phyloP scores from a whole-genome alignment of 2,329 filamentous ascomycete species.

The Helminthosporium solani region DNA sequence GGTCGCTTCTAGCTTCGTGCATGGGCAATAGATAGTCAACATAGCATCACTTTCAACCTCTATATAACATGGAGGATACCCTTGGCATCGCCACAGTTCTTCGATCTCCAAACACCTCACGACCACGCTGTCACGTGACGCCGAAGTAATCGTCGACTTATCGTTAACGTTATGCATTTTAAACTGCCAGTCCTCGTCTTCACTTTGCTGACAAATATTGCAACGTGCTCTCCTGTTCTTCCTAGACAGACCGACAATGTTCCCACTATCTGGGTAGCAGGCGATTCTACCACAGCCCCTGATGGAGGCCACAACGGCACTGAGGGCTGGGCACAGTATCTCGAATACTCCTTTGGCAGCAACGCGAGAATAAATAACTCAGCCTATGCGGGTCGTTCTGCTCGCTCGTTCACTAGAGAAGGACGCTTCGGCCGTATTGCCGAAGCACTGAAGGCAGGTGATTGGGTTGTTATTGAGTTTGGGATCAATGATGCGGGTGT shows the following conservation, averaged over 20 bases:
- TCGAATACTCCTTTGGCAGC: conserved; percentile 52
- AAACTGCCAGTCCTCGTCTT: background rate
- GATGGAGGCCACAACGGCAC: conserved; percentile 43
- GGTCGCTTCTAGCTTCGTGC: no score
- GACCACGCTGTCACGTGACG: background rate
- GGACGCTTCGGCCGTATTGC: conserved; percentile 61
- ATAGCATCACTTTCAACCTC: background rate
- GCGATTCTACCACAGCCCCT: conserved; percentile 61
- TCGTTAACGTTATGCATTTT: background rate
- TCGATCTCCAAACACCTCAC: background rate
- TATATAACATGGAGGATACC: background rate
- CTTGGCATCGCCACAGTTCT: background rate
- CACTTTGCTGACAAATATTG: background rate
- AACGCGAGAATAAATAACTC: conserved; percentile 56
- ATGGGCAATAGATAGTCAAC: no score
- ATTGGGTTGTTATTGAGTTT: conserved; percentile 68
- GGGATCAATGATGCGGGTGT: conserved; percentile 61
- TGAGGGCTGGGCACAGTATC: conserved; percentile 59
- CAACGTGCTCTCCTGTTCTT: background rate
- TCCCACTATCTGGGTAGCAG: conserved; percentile 46
- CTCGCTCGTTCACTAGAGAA: conserved; percentile 65
- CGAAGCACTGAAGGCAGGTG: conserved; percentile 53
- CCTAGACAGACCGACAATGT: background rate
- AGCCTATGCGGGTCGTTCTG: conserved; percentile 64
- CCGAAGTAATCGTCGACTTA: background rate